A percentile compares a stretch with the other conserved stretches of the same genome.
phyloP scores from a whole-genome alignment of 2,329 filamentous ascomycete genomes.

The Scolecobasidium constrictum region DNA sequence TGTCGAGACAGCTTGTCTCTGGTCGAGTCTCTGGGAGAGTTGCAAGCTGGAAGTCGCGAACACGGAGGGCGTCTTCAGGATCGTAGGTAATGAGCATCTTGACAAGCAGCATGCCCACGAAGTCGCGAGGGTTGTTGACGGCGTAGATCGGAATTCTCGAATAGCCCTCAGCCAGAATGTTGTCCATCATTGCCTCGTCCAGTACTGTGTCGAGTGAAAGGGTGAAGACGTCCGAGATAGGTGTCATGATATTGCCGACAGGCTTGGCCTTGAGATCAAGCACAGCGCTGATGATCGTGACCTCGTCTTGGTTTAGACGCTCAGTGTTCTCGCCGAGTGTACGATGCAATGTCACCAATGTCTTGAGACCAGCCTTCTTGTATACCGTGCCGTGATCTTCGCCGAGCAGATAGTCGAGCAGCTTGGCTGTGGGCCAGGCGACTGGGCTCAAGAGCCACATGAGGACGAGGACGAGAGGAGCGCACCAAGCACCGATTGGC shows the following conservation, averaged over 20 bases:
- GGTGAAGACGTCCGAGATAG: conserved; percentile 93
- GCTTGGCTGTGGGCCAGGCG: conserved; percentile 89
- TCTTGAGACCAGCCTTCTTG: conserved; percentile 97
- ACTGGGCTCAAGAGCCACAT: conserved; percentile 90
- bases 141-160: conserved; percentile 92
- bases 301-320: conserved; percentile 90
- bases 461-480: conserved; percentile 70
- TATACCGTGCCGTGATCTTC: conserved; percentile 94
- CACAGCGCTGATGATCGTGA: conserved; percentile 96
- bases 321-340: conserved; percentile 76
- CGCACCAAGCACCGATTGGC: conserved; percentile 89
- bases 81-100: conserved; percentile 99
- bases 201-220: conserved; percentile 92
- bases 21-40: conserved; percentile 91
- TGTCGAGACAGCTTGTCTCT: conserved; percentile 93
- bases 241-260: conserved; percentile 94
- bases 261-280: conserved; percentile 93
- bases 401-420: conserved; percentile 85
- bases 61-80: conserved; percentile 78
- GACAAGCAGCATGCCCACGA: conserved; percentile 94
- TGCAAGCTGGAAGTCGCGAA: conserved; percentile 83
- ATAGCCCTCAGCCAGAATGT: conserved; percentile 85
- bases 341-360: conserved; percentile 87
- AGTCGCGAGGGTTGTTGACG: conserved; percentile 72
- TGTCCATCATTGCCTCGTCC: conserved; percentile 89